Percentiles rank a stretch among this genome's conserved stretches.
Conservation (phyloP, 2,329 filamentous ascomycete genomes). For the Raffaelea albimanens region DNA sequence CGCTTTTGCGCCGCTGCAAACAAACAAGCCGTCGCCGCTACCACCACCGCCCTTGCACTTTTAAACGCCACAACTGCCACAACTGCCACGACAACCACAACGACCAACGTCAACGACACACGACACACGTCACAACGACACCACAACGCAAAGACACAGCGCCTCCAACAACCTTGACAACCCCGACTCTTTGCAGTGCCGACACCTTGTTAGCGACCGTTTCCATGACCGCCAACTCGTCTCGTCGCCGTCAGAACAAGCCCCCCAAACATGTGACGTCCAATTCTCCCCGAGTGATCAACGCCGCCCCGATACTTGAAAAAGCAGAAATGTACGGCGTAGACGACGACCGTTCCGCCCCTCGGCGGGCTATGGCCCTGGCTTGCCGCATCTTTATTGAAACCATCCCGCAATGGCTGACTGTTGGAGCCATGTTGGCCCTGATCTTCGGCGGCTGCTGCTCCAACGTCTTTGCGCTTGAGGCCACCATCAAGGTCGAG, state of each 20-base stretch:
- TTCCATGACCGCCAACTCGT: slow-evolving; percentile 31
- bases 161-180: no score
- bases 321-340: slow-evolving; percentile 47
- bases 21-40: no score
- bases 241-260: slow-evolving; percentile 37
- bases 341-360: slow-evolving; percentile 39
- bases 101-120: neutral
- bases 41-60: no score
- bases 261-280: slow-evolving; percentile 27
- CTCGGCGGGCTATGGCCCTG: slow-evolving; percentile 39
- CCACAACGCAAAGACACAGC: neutral
- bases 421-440: slow-evolving; percentile 58
- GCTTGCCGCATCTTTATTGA: slow-evolving; percentile 45
- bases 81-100: no score
- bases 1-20: no score
- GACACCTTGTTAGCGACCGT: slow-evolving; percentile 14
- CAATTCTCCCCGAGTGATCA: slow-evolving; percentile 39
- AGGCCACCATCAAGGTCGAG: slow-evolving; percentile 90
- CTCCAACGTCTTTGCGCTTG: slow-evolving; percentile 80
- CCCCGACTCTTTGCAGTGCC: no score
- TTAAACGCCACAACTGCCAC: no score
- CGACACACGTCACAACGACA: neutral
- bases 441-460: slow-evolving; percentile 78
- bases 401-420: slow-evolving; percentile 53
- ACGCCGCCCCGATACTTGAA: slow-evolving; percentile 42